Evolutionary conservation across 2,329 filamentous ascomycete species (phyloP).

Genomic region (Neodidymelliopsis sp.): DNA sequence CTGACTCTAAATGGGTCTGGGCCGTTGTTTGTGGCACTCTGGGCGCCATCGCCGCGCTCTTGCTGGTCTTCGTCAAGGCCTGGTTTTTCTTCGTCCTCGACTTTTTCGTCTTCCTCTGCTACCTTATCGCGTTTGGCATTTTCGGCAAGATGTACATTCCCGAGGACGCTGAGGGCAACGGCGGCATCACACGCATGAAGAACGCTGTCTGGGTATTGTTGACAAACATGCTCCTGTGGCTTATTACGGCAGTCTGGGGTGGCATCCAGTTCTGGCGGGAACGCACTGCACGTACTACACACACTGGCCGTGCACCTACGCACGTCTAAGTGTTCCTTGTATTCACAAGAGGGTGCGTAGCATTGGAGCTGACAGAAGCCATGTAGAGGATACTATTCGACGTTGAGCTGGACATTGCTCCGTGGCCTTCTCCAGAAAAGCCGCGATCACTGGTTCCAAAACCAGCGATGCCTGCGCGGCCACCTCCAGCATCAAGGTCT

Average conservation of each 20-base stretch:
- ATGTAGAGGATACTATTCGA: slow-evolving; percentile 14
- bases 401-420: slow-evolving; percentile 11
- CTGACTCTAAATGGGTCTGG: slow-evolving; percentile 59
- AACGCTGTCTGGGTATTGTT: slow-evolving; percentile 86
- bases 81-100: slow-evolving; percentile 72
- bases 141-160: slow-evolving; percentile 84
- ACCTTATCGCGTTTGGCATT: slow-evolving; percentile 81
- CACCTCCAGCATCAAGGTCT: slow-evolving; percentile 6
- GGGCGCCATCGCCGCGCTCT: slow-evolving; percentile 52
- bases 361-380: slow-evolving; percentile 5
- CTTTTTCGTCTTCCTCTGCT: slow-evolving; percentile 73
- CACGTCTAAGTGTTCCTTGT: slow-evolving; percentile 29
- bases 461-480: not conserved
- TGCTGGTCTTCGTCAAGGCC: slow-evolving; percentile 65
- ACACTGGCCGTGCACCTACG: slow-evolving; percentile 27
- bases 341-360: slow-evolving; percentile 1
- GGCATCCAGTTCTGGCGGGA: slow-evolving; percentile 63
- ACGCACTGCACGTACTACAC: slow-evolving; percentile 39
- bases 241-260: slow-evolving; percentile 66
- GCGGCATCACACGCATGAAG: slow-evolving; percentile 77
- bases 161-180: slow-evolving; percentile 69
- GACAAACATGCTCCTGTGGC: slow-evolving; percentile 77
- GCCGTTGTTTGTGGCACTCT: slow-evolving; percentile 56
- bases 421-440: slow-evolving; percentile 6
- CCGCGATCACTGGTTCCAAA: not conserved